Evolutionary conservation across 805 yeast species (phyloP).

Genomic region (Pichia ethanolica): DNA sequence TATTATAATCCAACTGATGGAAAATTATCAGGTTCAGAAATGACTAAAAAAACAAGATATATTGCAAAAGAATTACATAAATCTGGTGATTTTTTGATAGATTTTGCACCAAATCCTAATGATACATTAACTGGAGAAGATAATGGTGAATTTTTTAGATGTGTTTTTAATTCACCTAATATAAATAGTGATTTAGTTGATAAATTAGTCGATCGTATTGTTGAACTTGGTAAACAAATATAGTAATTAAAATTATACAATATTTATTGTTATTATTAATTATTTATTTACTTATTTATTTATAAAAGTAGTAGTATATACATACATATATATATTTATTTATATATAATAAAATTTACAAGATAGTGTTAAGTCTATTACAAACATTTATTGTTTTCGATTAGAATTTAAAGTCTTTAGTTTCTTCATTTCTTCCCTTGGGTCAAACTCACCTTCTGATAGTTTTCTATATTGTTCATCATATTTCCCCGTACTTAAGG

Average conservation of each 20-base stretch:
- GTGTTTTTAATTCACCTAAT: constrained; percentile 70
- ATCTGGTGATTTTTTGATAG: constrained; percentile 63
- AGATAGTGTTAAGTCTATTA: neutral
- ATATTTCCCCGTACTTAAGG: constrained; percentile 85
- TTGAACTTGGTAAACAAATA: constrained; percentile 26
- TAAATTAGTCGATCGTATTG: constrained; percentile 34
- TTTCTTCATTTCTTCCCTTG: constrained; percentile 72
- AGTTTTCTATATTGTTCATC: constrained; percentile 80
- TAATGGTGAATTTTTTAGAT: constrained; percentile 76
- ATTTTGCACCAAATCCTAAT: constrained; percentile 66
- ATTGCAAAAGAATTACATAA: constrained; percentile 56
- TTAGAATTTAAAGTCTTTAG: constrained; percentile 53
- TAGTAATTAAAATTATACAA: neutral
- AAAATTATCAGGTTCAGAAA: constrained; percentile 25
- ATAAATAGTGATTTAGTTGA: constrained; percentile 40
- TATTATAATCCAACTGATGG: constrained; percentile 44
- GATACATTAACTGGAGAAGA: constrained; percentile 31
- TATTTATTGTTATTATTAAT: too few relatives aligned
- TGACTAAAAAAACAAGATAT: constrained; percentile 50
- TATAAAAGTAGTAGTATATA: too few relatives aligned
- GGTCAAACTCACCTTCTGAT: constrained; percentile 73
- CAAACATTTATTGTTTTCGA: constrained; percentile 26
- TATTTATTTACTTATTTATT: neutral
- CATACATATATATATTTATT: neutral
- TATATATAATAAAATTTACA: neutral